Conservation (phyloP, 345 rosid genomes). For the Syzygium oleosum region DNA sequence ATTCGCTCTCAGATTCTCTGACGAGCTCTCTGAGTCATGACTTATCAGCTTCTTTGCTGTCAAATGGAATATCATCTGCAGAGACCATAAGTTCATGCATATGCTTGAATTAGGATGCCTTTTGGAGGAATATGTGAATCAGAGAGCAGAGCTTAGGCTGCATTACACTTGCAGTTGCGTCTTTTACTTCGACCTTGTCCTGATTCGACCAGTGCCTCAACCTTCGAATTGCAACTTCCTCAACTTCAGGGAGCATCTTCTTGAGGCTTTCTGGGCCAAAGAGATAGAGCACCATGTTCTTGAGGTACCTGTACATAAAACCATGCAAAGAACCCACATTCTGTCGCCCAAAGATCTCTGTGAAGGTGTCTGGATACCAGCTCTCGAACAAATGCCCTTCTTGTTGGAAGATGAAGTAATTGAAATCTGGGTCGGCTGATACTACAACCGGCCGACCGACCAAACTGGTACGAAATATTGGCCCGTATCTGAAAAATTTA, state of each 20-base stretch:
- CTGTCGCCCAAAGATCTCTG: conserved; percentile 76
- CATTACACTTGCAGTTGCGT: conserved; percentile 64
- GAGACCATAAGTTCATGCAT: background rate
- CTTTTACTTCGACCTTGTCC: conserved; percentile 62
- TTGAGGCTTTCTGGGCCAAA: conserved; percentile 77
- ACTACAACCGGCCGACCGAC: conserved; percentile 77
- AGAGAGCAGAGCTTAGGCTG: conserved; percentile 1
- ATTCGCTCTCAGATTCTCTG: conserved; percentile 73
- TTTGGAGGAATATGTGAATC: background rate
- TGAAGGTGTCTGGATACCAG: conserved; percentile 97
- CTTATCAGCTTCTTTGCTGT: conserved; percentile 90
- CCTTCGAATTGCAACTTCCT: conserved; percentile 35
- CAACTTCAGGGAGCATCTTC: conserved; percentile 78
- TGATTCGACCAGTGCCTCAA: conserved; percentile 52
- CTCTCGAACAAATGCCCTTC: conserved; percentile 81
- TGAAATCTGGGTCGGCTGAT: conserved; percentile 89
- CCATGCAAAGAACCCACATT: conserved; percentile 94
- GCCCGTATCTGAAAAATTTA: conserved; percentile 54
- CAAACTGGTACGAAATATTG: conserved; percentile 72
- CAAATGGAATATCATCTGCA: conserved; percentile 82
- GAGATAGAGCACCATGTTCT: conserved; percentile 77
- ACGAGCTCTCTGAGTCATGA: conserved; percentile 58
- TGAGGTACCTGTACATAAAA: conserved; percentile 84
- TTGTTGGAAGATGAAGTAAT: conserved; percentile 77
- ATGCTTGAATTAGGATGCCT: background rate